Percentiles rank a stretch among this genome's conserved stretches.
These are phyloP conservation scores for Fusarium aywerte DNA, from an alignment of 2,329 filamentous ascomycete species.

Conservation along the genomic window DNA sequence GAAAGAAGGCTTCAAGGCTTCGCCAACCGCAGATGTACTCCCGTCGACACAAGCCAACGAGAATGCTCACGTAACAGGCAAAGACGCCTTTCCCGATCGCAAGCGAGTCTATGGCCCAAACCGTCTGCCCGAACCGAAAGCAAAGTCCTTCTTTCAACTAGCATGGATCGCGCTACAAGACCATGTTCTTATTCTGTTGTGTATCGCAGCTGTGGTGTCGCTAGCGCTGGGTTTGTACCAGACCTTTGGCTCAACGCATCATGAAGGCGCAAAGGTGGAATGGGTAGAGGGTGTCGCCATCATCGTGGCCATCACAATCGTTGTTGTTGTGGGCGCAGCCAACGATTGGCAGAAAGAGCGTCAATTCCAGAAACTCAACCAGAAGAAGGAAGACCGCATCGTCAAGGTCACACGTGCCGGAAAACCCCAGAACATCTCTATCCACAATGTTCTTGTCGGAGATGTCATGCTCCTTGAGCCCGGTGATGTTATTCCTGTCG, in stretches of 20 bases:
- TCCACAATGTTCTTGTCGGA: constrained; percentile 75
- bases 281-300: constrained; percentile 77
- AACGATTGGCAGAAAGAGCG: constrained; percentile 77
- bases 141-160: constrained; percentile 67
- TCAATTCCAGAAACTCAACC: constrained; percentile 71
- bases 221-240: constrained; percentile 75
- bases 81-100: constrained; percentile 31
- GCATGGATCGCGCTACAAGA: constrained; percentile 77
- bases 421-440: constrained; percentile 69
- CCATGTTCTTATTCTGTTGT: constrained; percentile 72
- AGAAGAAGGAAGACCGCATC: constrained; percentile 70
- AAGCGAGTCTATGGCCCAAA: constrained; percentile 54
- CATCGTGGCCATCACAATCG: constrained; percentile 72
- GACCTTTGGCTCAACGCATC: constrained; percentile 62
- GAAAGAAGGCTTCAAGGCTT: constrained; percentile 9
- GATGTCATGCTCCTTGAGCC: constrained; percentile 76
- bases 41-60: not conserved
- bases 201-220: constrained; percentile 72
- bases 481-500: constrained; percentile 75
- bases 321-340: constrained; percentile 69
- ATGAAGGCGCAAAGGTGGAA: constrained; percentile 61
- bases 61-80: not conserved
- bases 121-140: constrained; percentile 69
- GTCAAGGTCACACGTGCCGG: constrained; percentile 75
- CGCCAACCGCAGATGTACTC: not conserved